These are phyloP conservation scores for Colletotrichum noveboracense DNA, from an alignment of 2,329 filamentous ascomycete genomes.

Conservation along the genomic window DNA sequence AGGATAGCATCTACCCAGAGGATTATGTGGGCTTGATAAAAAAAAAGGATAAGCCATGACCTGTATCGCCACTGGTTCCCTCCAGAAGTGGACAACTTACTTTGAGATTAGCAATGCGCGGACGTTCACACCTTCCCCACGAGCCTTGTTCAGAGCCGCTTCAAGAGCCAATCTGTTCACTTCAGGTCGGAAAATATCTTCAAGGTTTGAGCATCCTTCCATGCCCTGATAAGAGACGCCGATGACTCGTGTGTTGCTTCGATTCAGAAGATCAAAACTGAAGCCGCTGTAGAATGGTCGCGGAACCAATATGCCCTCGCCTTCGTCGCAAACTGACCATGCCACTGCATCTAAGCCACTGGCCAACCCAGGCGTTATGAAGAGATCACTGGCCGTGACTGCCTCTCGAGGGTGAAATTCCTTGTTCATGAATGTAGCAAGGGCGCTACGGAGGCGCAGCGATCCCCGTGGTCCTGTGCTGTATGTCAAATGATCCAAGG, in stretches of 20 bases:
- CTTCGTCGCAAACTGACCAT: conserved; percentile 32
- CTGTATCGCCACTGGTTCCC: neutral
- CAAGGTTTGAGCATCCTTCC: conserved; percentile 20
- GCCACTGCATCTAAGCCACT: conserved; percentile 29
- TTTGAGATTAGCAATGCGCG: conserved; percentile 19
- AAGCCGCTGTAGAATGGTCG: conserved; percentile 34
- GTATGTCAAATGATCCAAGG: conserved; percentile 30
- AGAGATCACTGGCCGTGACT: conserved; percentile 25
- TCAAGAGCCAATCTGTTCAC: conserved; percentile 22
- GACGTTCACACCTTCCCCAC: neutral
- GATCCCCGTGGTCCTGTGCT: conserved; percentile 31
- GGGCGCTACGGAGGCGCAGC: conserved; percentile 26
- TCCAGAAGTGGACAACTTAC: neutral
- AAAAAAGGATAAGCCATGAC: neutral
- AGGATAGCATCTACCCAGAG: conserved; percentile 33
- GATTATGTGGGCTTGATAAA: conserved; percentile 32
- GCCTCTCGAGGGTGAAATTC: conserved; percentile 21
- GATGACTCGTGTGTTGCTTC: conserved; percentile 22
- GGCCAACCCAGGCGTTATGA: conserved; percentile 29
- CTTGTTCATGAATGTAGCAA: conserved; percentile 27
- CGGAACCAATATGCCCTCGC: conserved; percentile 32
- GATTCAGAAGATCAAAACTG: conserved; percentile 23
- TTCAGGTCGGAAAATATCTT: conserved; percentile 24
- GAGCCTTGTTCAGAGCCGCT: conserved; percentile 13
- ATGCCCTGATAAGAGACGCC: conserved; percentile 21